Percentiles rank a stretch among this genome's conserved stretches.
Evolutionary conservation across 495 filamentous ascomycete genomes (phyloP).

Genomic region (Astrocystis sublimbata): DNA sequence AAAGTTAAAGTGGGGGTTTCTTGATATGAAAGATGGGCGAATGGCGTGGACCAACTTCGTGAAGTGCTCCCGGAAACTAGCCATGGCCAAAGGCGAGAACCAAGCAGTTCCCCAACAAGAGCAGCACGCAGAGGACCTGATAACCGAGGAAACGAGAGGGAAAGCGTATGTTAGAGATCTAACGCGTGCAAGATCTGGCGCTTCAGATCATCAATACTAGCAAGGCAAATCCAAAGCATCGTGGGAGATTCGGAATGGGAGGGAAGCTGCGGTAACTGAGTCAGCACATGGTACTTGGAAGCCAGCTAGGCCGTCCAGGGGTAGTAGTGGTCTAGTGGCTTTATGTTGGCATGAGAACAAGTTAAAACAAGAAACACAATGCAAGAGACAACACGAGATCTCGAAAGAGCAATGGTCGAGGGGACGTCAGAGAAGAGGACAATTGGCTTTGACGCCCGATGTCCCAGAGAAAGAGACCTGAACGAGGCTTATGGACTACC

Average conservation of each 20-base stretch:
- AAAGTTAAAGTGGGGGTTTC: constrained; percentile 73
- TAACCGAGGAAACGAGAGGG: constrained; percentile 7
- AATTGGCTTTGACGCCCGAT: neutral
- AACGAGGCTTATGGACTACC: no score
- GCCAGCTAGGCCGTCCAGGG: neutral
- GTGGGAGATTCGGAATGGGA: constrained; percentile 19
- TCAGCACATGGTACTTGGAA: constrained; percentile 8
- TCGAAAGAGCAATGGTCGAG: neutral
- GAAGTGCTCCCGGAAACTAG: constrained; percentile 20
- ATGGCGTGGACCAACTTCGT: constrained; percentile 46
- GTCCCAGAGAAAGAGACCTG: neutral
- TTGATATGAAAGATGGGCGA: constrained; percentile 52
- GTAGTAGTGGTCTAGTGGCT: neutral
- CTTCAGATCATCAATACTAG: constrained; percentile 27
- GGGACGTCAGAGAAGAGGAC: neutral
- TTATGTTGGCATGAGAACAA: neutral
- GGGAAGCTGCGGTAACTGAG: constrained; percentile 23
- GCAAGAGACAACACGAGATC: neutral
- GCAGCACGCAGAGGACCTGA: neutral
- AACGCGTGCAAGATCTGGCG: constrained; percentile 28
- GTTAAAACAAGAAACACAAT: neutral
- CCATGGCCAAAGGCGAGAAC: constrained; percentile 22
- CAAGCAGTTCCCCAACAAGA: neutral
- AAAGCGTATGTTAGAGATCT: constrained; percentile 27
- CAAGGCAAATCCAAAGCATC: constrained; percentile 27